These are phyloP conservation scores for Kazachstania taianensis DNA, from an alignment of 805 yeast genomes.

Conservation along the genomic window DNA sequence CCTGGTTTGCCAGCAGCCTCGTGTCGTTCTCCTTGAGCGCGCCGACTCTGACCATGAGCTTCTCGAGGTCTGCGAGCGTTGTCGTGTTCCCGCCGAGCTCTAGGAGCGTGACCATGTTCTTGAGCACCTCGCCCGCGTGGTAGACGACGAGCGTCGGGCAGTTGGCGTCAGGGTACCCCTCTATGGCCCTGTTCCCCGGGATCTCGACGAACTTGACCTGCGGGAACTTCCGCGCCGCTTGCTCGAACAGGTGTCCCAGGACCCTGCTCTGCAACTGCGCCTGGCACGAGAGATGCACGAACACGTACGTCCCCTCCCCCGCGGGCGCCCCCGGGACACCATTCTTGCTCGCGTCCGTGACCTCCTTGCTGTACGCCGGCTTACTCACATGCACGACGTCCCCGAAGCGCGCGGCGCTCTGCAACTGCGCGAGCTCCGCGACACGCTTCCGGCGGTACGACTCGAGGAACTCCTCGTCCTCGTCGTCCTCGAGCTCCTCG, in stretches of 20 bases:
- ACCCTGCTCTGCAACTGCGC: constrained; percentile 66
- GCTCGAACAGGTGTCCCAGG: constrained; percentile 45
- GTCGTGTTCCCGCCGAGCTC: constrained; percentile 81
- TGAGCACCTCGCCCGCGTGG: constrained; percentile 63
- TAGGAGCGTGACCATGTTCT: constrained; percentile 71
- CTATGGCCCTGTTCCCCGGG: constrained; percentile 83
- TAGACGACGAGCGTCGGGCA: constrained; percentile 88
- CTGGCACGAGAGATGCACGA: constrained; percentile 67
- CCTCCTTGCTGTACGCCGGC: constrained; percentile 78
- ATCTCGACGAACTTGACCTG: constrained; percentile 90
- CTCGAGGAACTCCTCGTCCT: constrained; percentile 82
- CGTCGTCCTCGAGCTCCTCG: constrained; percentile 83
- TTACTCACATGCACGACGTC: constrained; percentile 67
- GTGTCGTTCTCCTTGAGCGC: constrained; percentile 60
- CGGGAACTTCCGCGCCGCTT: constrained; percentile 55
- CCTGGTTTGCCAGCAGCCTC: constrained; percentile 50
- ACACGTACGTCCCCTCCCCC: constrained; percentile 41
- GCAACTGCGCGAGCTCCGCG: constrained; percentile 57
- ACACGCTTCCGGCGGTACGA: constrained; percentile 68
- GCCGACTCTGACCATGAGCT: constrained; percentile 52
- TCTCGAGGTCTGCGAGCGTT: constrained; percentile 58
- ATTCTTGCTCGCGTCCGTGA: constrained; percentile 66
- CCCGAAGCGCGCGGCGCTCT: constrained; percentile 55
- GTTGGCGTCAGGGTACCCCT: constrained; percentile 79
- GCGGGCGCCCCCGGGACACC: constrained; percentile 6